These are phyloP conservation scores for Nakazawaea ernobii DNA, from an alignment of 805 yeast genomes.

Conservation along the genomic window DNA sequence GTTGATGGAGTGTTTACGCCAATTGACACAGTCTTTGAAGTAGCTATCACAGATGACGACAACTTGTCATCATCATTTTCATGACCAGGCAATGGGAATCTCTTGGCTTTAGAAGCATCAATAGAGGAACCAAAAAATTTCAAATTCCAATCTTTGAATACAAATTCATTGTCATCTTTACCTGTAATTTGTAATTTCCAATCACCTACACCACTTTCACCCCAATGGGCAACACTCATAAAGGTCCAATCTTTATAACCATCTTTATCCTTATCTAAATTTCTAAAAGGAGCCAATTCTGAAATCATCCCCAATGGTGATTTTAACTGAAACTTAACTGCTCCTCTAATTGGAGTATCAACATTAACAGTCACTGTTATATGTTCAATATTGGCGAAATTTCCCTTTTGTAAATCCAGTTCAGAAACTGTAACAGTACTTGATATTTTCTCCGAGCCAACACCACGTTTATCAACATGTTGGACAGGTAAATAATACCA, in stretches of 20 bases:
- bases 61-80: constrained; percentile 4
- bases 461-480: constrained; percentile 24
- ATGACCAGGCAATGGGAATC: constrained; percentile 26
- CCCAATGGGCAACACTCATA: constrained; percentile 99
- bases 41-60: constrained; percentile 10
- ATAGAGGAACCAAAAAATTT: constrained; percentile 76
- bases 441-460: constrained; percentile 17
- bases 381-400: constrained; percentile 76
- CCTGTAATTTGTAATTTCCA: constrained; percentile 71
- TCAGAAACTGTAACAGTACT: constrained; percentile 39
- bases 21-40: constrained; percentile 6
- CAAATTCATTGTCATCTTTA: constrained; percentile 29
- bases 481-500: constrained; percentile 55
- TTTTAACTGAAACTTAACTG: constrained; percentile 52
- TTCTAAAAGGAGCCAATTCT: constrained; percentile 64
- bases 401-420: constrained; percentile 45
- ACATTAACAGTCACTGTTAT: constrained; percentile 76
- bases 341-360: constrained; percentile 62
- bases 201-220: constrained; percentile 70
- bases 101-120: constrained; percentile 57
- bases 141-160: constrained; percentile 66
- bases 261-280: constrained; percentile 42
- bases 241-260: constrained; percentile 87
- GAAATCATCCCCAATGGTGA: constrained; percentile 78
- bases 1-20: constrained; percentile 4